Base-by-base conservation (phyloP, 2,329 filamentous ascomycete genomes). In the Parasarocladium wereldwijsianum region DNA sequence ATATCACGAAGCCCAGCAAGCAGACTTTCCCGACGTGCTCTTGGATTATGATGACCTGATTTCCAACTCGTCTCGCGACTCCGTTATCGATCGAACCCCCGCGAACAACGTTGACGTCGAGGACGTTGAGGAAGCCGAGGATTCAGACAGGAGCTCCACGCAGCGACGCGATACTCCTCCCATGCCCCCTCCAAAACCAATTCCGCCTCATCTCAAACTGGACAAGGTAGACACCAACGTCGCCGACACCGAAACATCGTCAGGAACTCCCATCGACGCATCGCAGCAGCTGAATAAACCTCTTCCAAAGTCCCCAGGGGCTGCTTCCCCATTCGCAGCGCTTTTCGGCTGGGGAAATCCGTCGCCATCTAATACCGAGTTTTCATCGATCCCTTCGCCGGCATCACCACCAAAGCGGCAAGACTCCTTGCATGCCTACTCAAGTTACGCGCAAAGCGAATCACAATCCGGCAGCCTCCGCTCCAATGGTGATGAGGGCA, bases 331-430 rank as follows among this genome's bases (percentile, higher is more conserved):
- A 49, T 54, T 70, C 37, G 61, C 61, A 31, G 56, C 50, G 17
- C 58, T 70, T 40, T 70, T 72, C 42, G 62, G 59, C 41, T 72
- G 68, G 68, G 45, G 44, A 27, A 54, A 55, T 31, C 50, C 52
- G 27, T 59, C 62, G 20, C 57, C 62, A 7, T 58, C 62, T 13
- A 51, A 48, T 27, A 64, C 63, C 12, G 62, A 68, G 23, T 60
- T 58, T 39, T 70, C 66, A 3, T 65, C 67, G 34, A 54, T 67
- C 17, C 60, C 64, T 4, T 71, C 68, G 8, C 65, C 66, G 11
- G 51, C 58, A 32, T 65, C 62, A 14, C 54, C 60, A 16, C 54
- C 43, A 38, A 48, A 53, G 45, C 19, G 28, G 14, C 19, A 30
- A 15, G 28, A 21, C 14, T 30, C 28, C n/a, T 15, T 30, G n/a